Evolutionary conservation across 164 flowering plant genomes (phyloP), one percentile per base, ranked within the genome.

Genomic region (Nymphaea colorata): DNA sequence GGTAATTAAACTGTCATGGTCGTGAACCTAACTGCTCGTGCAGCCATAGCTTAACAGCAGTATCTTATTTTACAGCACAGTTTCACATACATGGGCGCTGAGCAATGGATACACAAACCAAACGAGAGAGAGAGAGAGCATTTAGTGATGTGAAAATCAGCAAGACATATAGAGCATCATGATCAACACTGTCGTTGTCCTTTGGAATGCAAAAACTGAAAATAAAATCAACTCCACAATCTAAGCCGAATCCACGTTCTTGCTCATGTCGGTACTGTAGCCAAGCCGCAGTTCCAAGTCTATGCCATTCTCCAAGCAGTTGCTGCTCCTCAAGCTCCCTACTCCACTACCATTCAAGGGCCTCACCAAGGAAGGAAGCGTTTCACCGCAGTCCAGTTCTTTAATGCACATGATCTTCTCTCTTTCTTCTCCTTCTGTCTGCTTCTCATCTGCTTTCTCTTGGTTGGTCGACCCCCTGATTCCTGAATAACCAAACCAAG

Each of bases 281-380:
- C 93, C 93, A 74, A 87, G 82, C 36, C 93, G 81, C 65, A 87
- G 88, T 61, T 87, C 89, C 79, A 87, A 80, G 70, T 87, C 93
- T 71, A 85, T 59, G 44, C 88, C 81, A 45, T 83, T 82, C 71
- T 82, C 85, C 78, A 81, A 75, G 67, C 83, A 83, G 75, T 84
- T 64, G 55, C 77, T 76, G 15, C 78, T 72, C 64, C 62, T 42
- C 18, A 65, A 69, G 44, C 53, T 45, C 42, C 65, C 77, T 5
- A 61, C 64, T 41, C 41, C 60, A 43, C 57, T 51, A 8, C 14
- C 57, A 51, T 15, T 51, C 14, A 8, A 7, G 8, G 57, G 14
- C 3, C 14, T 51, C 57, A 51, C 57, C 8, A 51, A 51, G 3
- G 14, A 15, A 10, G 57, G 57, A 51, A 51, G 57, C 57, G 57